Evolutionary conservation across 805 yeast genomes (phyloP), one percentile per base, ranked within the genome.

Genomic region (Metschnikowia drakensbergensis): DNA sequence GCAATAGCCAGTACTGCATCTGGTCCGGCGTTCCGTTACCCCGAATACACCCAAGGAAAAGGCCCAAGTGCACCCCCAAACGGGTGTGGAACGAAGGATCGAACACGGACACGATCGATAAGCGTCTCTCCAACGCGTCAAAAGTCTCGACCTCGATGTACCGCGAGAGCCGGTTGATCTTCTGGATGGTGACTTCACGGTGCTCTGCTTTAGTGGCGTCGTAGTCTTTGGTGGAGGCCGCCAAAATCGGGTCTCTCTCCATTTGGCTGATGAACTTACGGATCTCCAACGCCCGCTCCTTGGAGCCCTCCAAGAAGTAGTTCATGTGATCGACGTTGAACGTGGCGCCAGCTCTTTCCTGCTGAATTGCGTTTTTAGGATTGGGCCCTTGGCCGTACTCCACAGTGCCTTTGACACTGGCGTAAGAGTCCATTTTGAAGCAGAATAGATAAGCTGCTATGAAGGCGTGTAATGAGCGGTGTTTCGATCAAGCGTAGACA

Each of bases 1-100:
- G 81, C 50, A 74, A 69, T 46, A 89, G 77, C 97, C 97, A 91
- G 69, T 84, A 92, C 37, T 81, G 72, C 58, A 84, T 78, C 73
- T 91, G 98, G 49, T 82, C 88, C 31, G 80, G 77, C 6, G 97
- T 85, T 55, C 97, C 98, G 58, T 87, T 86, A 53, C 97, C 96
- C 57, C 84, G 81, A 49, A 91, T 71, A 49, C 96, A 88, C 49
- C 82, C 79, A 46, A 88, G 76, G 64, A 92, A 92, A 49, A 91
- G 75, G 4, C 96, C 97, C 55, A 85, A 74, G 71, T 91, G 96
- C 48, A 91, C 90, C 37, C 96, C 96, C 44, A 88, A 67, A 59
- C 98, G 80, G 30, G 96, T 90, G 45, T 82, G 81, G 39, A 86
- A 71, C 57, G 83, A 84, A 13, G 96, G 95, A 65, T 92, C 97